These are phyloP conservation scores for Eucalyptus tenuipes DNA, from an alignment of 345 rosid genomes.

Conservation along the genomic window DNA sequence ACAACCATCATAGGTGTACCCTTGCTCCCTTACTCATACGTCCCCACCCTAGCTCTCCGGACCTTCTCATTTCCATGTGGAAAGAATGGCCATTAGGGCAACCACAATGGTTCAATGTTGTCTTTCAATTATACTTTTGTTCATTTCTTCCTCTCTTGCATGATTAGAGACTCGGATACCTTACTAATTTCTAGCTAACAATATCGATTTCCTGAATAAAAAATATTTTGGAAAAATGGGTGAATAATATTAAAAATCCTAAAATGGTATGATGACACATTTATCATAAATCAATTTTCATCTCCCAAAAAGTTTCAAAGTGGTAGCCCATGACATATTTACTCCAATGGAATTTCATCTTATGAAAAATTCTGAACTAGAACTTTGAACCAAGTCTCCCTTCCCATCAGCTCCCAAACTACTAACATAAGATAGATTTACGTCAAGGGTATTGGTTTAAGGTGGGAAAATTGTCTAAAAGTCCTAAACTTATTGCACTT, in stretches of 20 bases:
- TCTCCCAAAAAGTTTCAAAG: neutral
- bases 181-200: neutral
- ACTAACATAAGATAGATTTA: neutral
- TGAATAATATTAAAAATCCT: neutral
- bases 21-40: too few species aligned
- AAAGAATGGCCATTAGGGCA: too few species aligned
- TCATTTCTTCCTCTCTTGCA: neutral
- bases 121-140: neutral
- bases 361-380: neutral
- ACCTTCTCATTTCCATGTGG: too few species aligned
- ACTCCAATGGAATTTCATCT: neutral
- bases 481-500: fast-evolving
- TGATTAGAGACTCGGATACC: neutral
- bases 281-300: neutral
- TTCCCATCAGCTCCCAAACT: neutral
- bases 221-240: neutral
- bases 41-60: too few species aligned
- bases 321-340: neutral
- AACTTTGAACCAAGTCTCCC: neutral
- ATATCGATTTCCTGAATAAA: neutral
- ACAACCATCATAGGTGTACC: neutral
- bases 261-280: neutral
- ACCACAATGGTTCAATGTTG: neutral
- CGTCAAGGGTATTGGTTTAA: neutral
- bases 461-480: fast-evolving